Evolutionary conservation across 495 filamentous ascomycete species (phyloP), one percentile per base, ranked within the genome.

Genomic region (Pseudotulostoma volvatum): DNA sequence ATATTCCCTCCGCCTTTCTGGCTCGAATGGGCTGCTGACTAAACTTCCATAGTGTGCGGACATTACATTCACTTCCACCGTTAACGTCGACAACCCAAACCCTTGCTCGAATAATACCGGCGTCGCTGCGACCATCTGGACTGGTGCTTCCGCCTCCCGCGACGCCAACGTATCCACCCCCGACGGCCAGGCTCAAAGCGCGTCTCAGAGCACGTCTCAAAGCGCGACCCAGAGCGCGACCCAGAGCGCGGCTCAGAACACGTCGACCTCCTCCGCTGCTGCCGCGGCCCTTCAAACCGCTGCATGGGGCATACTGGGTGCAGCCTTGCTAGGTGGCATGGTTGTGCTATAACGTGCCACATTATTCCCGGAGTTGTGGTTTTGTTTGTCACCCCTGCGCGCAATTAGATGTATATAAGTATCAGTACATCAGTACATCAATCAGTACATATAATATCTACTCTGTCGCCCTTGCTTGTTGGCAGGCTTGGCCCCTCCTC

Each of bases 161-260:
- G 56, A 55, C 38, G 58, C 58, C n/a, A 61, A 61, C 16, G 53
- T 55, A 32, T 60, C 58, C 11, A 57, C 55, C 11, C 11, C 51
- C 4, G 41, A 49, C 1, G 58, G 58, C 0, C 20, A 43, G 9
- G 44, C 56, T 1, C 54, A 58, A 40, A 42, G 44, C 15, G 49
- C 42, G 3, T 50, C 44, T 11, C 21, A 15, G 4, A 56, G 5
- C 57, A 56, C 44, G 64, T 51, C 25, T 38, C 21, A 43, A 54
- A 52, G 40, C 40, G 54, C 14, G 53, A 46, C 44, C 76, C 62
- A 16, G 83, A 85, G 41, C 92, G 43, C 38, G 60, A 66, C 13
- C 85, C 85, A 54, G 1, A 28, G 39, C n/a, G 33, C 51, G 1
- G 46, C 37, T 16, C 41, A 44, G 2, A 41, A 40, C 15, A 31